Evolutionary conservation across 768 basidiomycete genomes (phyloP), one percentile per base, ranked within the genome.

Genomic region (Pleurotus ostreatus): DNA sequence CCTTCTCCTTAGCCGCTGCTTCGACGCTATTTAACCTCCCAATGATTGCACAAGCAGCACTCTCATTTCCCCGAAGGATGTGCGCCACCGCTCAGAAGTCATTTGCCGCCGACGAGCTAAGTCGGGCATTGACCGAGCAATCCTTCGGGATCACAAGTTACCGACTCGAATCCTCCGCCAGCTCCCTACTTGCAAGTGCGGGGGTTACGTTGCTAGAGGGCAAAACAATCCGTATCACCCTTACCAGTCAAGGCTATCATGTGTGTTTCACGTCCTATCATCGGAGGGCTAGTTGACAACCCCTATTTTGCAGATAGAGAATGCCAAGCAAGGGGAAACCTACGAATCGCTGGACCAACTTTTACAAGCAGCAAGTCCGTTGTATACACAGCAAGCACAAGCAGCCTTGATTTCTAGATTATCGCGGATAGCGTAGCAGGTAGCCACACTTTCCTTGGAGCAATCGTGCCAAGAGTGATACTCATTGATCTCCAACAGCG

Each of bases 311-410:
- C 20, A 30, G 43, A 39, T 49, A 59, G 54, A 40, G 55, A 55
- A 37, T 57, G 57, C 61, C 59, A 41, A 45, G 51, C 65, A 68
- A 34, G 30, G 30, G 45, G 58, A 61, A 56, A 67, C 68, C 7
- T 82, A 79, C 56, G 88, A 90, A 67, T 79, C 78, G 16, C 63
- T 88, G 16, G 88, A 88, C 48, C 74, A 72, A 26, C 72, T 89
- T 23, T 73, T 90, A 34, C 73, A 74, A 49, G 71, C 76, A 13
- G 63, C 74, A 52, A 89, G 88, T 65, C 73, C 76, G n/a, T 66
- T 76, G 61, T 89, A 84, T 62, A 66, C 66, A 46, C 68, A 68
- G 58, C 78, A 70, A 60, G 71, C 72, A 56, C 77, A 79, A 59
- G 79, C 80, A 16, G 59, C 67, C 23, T 70, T 85, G 52, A 66